A percentile compares a stretch with the other conserved stretches of the same genome.
Conservation (phyloP, 306 rosid species). For the Quercus bicolor region DNA sequence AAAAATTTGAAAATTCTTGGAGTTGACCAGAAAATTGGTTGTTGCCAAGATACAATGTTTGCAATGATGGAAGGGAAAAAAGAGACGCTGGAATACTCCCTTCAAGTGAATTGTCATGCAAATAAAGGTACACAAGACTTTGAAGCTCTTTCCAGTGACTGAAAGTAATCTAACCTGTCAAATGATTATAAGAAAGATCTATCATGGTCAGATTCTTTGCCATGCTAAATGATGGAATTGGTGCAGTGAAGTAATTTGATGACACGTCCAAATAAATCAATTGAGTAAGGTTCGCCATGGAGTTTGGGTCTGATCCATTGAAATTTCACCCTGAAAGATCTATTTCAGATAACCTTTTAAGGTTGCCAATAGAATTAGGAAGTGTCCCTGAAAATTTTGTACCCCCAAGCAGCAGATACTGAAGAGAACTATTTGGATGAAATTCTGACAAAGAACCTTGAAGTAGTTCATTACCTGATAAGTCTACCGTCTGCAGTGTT, state of each 20-base stretch:
- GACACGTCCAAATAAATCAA: no score
- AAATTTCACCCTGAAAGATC: neutral
- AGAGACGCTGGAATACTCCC: conserved; percentile 29
- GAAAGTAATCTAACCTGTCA: no score
- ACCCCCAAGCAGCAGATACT: neutral
- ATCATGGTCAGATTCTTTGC: no score
- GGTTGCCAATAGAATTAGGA: conserved; percentile 15
- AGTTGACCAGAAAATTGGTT: conserved; percentile 25
- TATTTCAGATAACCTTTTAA: conserved; percentile 19
- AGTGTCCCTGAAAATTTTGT: conserved; percentile 33
- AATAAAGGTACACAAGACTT: conserved; percentile 8
- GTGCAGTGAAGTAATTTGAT: fast-evolving
- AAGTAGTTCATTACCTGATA: conserved; percentile 6
- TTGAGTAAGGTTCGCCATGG: no score
- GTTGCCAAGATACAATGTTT: neutral
- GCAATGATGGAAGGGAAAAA: conserved; percentile 16
- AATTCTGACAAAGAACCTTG: conserved; percentile 36
- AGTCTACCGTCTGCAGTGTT: no score
- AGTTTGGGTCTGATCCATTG: no score
- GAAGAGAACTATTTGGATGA: conserved; percentile 4
- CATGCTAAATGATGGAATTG: no score
- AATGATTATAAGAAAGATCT: no score
- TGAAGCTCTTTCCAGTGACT: neutral
- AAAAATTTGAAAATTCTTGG: neutral
- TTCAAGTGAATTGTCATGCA: conserved; percentile 15